These are phyloP conservation scores for Ophiocordyceps camponoti-leonardi DNA, from an alignment of 2,329 filamentous ascomycete genomes.

Conservation along the genomic window DNA sequence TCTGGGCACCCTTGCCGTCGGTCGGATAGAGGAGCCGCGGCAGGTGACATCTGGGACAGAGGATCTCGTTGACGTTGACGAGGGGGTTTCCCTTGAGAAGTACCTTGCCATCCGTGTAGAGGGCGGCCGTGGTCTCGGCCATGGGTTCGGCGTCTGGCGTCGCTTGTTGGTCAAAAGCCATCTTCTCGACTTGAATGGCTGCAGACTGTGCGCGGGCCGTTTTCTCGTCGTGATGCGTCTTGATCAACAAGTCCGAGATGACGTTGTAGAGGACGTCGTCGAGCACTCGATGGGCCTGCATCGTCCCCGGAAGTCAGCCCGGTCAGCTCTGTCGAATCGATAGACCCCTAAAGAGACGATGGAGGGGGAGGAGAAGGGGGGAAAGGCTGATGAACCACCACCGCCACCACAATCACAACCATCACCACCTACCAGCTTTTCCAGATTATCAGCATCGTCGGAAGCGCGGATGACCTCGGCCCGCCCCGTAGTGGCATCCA, in stretches of 20 bases:
- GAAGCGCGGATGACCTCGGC: slow-evolving; percentile 38
- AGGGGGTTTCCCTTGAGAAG: slow-evolving; percentile 56
- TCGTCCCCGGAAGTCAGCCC: not conserved
- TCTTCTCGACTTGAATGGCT: slow-evolving; percentile 45
- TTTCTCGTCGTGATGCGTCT: slow-evolving; percentile 66
- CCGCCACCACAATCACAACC: too few relatives aligned
- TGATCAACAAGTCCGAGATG: slow-evolving; percentile 56
- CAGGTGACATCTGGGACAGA: slow-evolving; percentile 58
- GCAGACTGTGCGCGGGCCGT: slow-evolving; percentile 50
- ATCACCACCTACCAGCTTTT: slow-evolving; percentile 36
- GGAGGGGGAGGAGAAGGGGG: not conserved
- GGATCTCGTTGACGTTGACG: slow-evolving; percentile 51
- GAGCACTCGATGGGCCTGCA: slow-evolving; percentile 45
- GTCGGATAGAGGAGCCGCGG: slow-evolving; percentile 58
- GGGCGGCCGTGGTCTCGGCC: slow-evolving; percentile 49
- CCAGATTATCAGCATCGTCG: slow-evolving; percentile 33
- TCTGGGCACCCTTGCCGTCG: slow-evolving; percentile 48
- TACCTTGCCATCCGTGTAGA: slow-evolving; percentile 53
- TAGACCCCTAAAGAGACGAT: too few relatives aligned
- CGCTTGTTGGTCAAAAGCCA: slow-evolving; percentile 36
- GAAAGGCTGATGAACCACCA: slow-evolving; percentile 13
- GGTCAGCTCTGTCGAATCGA: not conserved
- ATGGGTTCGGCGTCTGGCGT: slow-evolving; percentile 35
- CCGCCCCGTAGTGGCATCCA: slow-evolving; percentile 30
- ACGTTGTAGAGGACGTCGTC: slow-evolving; percentile 64